Evolutionary conservation across 192 early-diverging fungal species (phyloP), one percentile per base, ranked within the genome.

Genomic region (Backusella psychrophila): DNA sequence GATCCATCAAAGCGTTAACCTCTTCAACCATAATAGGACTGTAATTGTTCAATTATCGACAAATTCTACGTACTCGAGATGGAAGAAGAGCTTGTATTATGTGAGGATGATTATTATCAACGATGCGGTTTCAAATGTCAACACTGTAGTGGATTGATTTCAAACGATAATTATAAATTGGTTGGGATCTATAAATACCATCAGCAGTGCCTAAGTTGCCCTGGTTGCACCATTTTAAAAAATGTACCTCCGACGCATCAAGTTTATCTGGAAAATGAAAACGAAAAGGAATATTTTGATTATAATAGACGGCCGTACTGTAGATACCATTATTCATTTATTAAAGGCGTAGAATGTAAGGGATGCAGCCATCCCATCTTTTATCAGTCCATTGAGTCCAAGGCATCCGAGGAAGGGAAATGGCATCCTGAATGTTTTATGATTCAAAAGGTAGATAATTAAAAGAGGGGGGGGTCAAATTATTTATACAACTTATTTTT

Each of bases 391-490:
- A 84, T 95, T 75, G 92, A 96, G 80, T 88, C 90, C 71, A 70
- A 76, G 85, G 26, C 83, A 84, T 56, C 29, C 6, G 56, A 90
- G 92, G 91, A 59, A 11, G 49, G 63, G 33, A 66, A 92, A 72
- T 96, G 95, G 95, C 95, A 96, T 80, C 93, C 94, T 5, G 91
- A 94, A 77, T 96, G 95, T 80, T 96, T 95, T 85, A 96, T 96
- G 94, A 94, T 96, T 67, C 92, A 91, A 82, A 94, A 94, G 85
- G 88, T 90, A 42, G 19, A 67, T 33, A 35, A 35, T 35, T 33
- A 68, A 68, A 12, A 4, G 9, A 6, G 19, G 19, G 15, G 39
- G 41, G 17, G 15, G 33, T 29, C 66, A 33, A 66, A 29, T 14
- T 56, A 74, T 66, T 74, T 65, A 35, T 74, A 66, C 26, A 66